Evolutionary conservation across 176 grass and related monocot species (phyloP), one percentile per base, ranked within the genome.

Genomic region (Echinochloa phyllopogon): DNA sequence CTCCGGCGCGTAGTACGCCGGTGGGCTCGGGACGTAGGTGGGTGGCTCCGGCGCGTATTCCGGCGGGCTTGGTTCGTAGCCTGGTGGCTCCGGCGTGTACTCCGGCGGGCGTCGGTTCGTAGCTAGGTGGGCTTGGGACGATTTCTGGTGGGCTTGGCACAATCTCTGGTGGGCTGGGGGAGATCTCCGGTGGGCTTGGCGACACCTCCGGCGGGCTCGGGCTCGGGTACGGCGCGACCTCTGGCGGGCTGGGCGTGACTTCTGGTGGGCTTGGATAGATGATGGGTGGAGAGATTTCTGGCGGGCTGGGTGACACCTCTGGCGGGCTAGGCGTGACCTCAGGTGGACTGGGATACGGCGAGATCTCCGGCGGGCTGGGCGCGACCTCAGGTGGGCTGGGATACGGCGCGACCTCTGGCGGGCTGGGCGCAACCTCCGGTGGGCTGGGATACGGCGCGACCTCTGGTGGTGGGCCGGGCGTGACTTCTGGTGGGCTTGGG

Each of bases 81-180:
- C 14, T 0, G 90, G 88, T 1, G 94, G 84, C 0, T 86, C 78
- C 4, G 94, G 94, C 3, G 53, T 10, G 20, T 63, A 85, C 12
- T 18, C 67, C 17, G 88, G 91, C 2, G 90, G 90, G 65, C 3
- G 21, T 21, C 6, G 93, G 93, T 6, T 40, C 23, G 18, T 72
- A 83, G 80, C 86, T 0, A 74, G 89, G 91, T 6, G 91, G 88
- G 14, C 86, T 88, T 0, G 93, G 93, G 0, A 27, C n/a, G 2
- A 86, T 80, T 3, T 77, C 37, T 2, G 81, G 93, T 8, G 92
- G 92, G 44, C 69, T 91, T 0, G 88, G 87, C 0, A 0, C 0
- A 15, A 83, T 20, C 4, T 58, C 45, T 0, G 88, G 84, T 57
- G 87, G 68, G 15, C 43, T 48, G 4, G 87, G 87, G 6, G 56